A percentile compares a stretch with the other conserved stretches of the same genome.
phyloP scores from a whole-genome alignment of 192 early-diverging fungal species.

The Mortierella alpina region DNA sequence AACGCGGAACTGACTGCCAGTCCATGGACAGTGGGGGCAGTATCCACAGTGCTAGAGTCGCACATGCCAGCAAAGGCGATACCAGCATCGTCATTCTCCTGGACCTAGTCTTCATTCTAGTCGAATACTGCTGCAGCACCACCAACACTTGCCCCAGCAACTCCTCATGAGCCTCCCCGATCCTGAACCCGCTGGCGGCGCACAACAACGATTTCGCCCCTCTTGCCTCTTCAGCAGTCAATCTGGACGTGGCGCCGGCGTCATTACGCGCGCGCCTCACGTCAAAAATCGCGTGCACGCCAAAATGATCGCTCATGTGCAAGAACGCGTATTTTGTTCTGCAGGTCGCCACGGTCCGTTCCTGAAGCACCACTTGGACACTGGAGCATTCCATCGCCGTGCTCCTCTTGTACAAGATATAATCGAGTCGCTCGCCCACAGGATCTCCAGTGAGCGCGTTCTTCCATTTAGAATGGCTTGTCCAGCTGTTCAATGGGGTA shows the following conservation, averaged over 20 bases:
- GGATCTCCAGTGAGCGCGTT: slow-evolving; percentile 18
- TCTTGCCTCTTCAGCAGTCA: no score
- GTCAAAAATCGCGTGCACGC: slow-evolving; percentile 11
- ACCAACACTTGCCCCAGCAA: slow-evolving; percentile 15
- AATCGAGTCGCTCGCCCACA: slow-evolving; percentile 64
- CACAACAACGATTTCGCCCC: no score
- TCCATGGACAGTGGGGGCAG: slow-evolving; percentile 1
- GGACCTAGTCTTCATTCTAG: not conserved
- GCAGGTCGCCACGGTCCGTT: not conserved
- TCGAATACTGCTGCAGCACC: slow-evolving; percentile 11
- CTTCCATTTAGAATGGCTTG: slow-evolving; percentile 27
- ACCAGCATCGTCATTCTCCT: not conserved
- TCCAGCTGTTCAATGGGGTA: slow-evolving; percentile 62
- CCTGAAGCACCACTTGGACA: slow-evolving; percentile 14
- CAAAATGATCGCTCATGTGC: slow-evolving; percentile 43
- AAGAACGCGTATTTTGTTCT: not conserved
- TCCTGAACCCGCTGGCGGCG: no score
- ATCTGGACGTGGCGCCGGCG: no score
- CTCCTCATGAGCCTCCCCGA: not conserved
- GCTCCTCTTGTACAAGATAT: slow-evolving; percentile 57
- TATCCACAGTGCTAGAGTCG: not conserved
- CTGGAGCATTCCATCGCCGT: slow-evolving; percentile 39
- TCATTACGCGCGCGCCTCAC: not conserved
- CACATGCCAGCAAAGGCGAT: not conserved
- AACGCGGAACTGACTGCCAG: not conserved